A percentile compares a stretch with the other conserved stretches of the same genome.
Evolutionary conservation across 352 stramenopile genomes (phyloP).

Genomic region (Phytopythium delawarense): DNA sequence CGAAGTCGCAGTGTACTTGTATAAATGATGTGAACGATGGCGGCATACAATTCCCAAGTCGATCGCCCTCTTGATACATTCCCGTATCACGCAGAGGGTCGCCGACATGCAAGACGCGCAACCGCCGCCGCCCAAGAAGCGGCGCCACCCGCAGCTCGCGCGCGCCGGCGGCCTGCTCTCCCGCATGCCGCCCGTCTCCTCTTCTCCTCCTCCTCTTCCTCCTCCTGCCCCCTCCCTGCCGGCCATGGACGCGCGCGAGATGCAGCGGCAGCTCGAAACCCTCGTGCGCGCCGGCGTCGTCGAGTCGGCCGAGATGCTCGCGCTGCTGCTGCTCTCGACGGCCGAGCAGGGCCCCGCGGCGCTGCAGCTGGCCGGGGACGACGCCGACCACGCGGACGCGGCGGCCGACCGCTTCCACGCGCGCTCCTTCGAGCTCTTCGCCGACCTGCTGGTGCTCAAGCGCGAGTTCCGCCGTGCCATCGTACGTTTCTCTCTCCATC

Average conservation of each 20-base stretch:
- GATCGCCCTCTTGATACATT: not conserved
- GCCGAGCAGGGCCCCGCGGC: constrained; percentile 15
- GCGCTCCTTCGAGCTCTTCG: constrained; percentile 53
- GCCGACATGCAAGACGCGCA: constrained; percentile 7
- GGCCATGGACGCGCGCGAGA: constrained; percentile 34
- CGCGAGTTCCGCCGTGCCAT: constrained; percentile 70
- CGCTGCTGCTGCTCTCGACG: constrained; percentile 51
- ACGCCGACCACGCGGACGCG: constrained; percentile 5
- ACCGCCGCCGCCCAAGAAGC: constrained; percentile 27
- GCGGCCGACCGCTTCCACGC: constrained; percentile 42
- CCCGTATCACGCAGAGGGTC: not conserved
- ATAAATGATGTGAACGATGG: too few species aligned
- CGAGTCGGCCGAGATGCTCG: constrained; percentile 62
- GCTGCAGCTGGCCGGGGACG: constrained; percentile 8
- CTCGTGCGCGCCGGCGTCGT: constrained; percentile 44
- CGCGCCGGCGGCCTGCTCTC: not conserved
- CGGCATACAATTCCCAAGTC: constrained; percentile 8
- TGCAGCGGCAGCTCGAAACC: constrained; percentile 58
- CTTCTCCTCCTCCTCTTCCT: too few species aligned
- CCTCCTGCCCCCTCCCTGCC: not conserved
- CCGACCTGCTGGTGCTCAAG: constrained; percentile 61
- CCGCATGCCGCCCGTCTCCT: not conserved
- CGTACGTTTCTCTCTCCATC: constrained; percentile 23
- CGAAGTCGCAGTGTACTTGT: too few species aligned
- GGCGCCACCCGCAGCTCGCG: constrained; percentile 17